Conservation (phyloP, 1,284 basidiomycete species). For the Cryptococcus sp. region DNA sequence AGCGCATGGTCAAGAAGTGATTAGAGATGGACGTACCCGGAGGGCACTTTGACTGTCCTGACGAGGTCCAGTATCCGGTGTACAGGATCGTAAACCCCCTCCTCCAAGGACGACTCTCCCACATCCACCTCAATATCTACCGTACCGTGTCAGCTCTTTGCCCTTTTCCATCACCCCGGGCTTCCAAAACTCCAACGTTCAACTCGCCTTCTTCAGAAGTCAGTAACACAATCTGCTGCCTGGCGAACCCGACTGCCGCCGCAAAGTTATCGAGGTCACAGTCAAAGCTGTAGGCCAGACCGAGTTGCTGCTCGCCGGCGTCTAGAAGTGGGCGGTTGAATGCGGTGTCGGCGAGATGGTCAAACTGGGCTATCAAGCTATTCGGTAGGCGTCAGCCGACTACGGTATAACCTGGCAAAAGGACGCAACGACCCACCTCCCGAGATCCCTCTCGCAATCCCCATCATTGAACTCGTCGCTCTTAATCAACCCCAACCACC, state of each 20-base stretch:
- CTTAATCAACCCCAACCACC: conserved; percentile 78
- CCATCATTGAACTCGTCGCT: conserved; percentile 86
- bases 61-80: conserved; percentile 75
- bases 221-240: conserved; percentile 71
- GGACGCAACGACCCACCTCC: conserved; percentile 59
- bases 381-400: neutral
- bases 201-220: conserved; percentile 69
- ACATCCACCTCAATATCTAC: conserved; percentile 70
- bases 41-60: conserved; percentile 71
- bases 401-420: too few species aligned
- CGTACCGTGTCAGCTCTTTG: too few species aligned
- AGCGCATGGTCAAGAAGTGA: neutral
- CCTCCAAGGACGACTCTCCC: conserved; percentile 67
- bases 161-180: conserved; percentile 6
- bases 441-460: conserved; percentile 84
- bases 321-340: conserved; percentile 78
- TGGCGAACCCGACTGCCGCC: conserved; percentile 79
- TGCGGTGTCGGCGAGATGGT: conserved; percentile 81
- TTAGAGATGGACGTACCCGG: conserved; percentile 57
- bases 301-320: conserved; percentile 81
- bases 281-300: conserved; percentile 73
- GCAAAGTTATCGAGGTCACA: conserved; percentile 87
- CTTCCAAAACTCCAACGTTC: neutral
- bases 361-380: conserved; percentile 84
- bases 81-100: conserved; percentile 72